Percentiles rank a stretch among this genome's conserved stretches.
phyloP scores from a whole-genome alignment of 2,329 filamentous ascomycete genomes.

The Penicillium sp. region DNA sequence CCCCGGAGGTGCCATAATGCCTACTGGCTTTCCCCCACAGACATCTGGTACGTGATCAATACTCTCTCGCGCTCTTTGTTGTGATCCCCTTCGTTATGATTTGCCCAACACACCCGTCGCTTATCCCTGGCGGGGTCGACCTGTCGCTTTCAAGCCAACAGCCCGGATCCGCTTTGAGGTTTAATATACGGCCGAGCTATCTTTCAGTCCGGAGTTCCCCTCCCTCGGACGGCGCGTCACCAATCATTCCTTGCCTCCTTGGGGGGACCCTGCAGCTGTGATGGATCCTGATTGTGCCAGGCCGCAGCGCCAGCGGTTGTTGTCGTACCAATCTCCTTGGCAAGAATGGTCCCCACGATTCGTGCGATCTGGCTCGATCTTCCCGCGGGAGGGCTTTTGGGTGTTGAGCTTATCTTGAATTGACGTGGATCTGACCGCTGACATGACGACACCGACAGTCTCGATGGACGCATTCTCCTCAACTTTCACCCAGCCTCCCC shows the following conservation, averaged over 20 bases:
- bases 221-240: not conserved
- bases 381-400: not conserved
- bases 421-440: conserved; percentile 23
- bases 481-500: conserved; percentile 36
- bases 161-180: conserved; percentile 2
- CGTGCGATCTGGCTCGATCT: conserved; percentile 1
- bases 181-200: conserved; percentile 7
- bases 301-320: conserved; percentile 3
- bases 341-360: conserved; percentile 7
- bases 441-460: conserved; percentile 34
- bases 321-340: conserved; percentile 12
- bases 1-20: conserved; percentile 43
- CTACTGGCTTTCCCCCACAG: conserved; percentile 38
- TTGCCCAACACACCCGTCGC: conserved; percentile 13
- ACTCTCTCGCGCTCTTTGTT: conserved; percentile 2
- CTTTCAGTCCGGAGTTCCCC: not conserved
- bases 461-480: conserved; percentile 41
- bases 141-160: conserved; percentile 6
- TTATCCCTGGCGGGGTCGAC: conserved; percentile 8
- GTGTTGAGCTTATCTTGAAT: conserved; percentile 5
- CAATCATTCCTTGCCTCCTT: conserved; percentile 2
- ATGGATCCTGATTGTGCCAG: conserved; percentile 6
- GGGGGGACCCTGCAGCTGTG: conserved; percentile 3
- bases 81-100: conserved; percentile 15
- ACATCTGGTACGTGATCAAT: conserved; percentile 35